phyloP scores from a whole-genome alignment of 768 basidiomycete genomes.

The Rickenella mellea region DNA sequence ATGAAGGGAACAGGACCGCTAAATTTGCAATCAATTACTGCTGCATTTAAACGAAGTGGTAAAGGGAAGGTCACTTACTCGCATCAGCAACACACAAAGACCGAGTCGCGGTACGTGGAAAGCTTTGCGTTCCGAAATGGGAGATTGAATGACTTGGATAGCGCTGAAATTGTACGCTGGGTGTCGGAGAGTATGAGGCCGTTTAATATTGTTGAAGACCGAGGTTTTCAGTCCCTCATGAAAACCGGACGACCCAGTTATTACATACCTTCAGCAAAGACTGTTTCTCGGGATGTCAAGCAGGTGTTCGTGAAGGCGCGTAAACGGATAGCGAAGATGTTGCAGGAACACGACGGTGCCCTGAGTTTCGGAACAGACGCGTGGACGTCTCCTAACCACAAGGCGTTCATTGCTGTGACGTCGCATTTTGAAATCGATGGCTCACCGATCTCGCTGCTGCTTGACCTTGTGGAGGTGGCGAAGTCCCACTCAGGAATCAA shows the following conservation, averaged over 20 bases:
- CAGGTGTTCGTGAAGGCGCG: slow-evolving; percentile 15
- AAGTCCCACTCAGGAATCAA: slow-evolving; percentile 24
- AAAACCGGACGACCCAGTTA: slow-evolving; percentile 23
- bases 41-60: background rate
- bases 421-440: slow-evolving; percentile 26
- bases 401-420: slow-evolving; percentile 19
- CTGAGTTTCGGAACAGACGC: slow-evolving; percentile 26
- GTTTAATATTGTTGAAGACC: slow-evolving; percentile 25
- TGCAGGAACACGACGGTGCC: slow-evolving; percentile 16
- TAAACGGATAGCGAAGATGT: slow-evolving; percentile 17
- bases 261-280: slow-evolving; percentile 23
- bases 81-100: slow-evolving; percentile 13
- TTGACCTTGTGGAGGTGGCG: slow-evolving; percentile 30
- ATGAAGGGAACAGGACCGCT: background rate
- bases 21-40: slow-evolving; percentile 4
- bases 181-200: slow-evolving; percentile 22
- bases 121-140: too few species aligned
- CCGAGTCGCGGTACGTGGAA: slow-evolving; percentile 14
- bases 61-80: slow-evolving; percentile 1
- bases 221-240: slow-evolving; percentile 21
- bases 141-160: slow-evolving; percentile 6
- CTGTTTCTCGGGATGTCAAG: slow-evolving; percentile 23
- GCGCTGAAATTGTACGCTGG: slow-evolving; percentile 26
- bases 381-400: slow-evolving; percentile 29
- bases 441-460: slow-evolving; percentile 13